phyloP scores from a whole-genome alignment of 2,329 filamentous ascomycete genomes.

The Talaromyces islandicus region DNA sequence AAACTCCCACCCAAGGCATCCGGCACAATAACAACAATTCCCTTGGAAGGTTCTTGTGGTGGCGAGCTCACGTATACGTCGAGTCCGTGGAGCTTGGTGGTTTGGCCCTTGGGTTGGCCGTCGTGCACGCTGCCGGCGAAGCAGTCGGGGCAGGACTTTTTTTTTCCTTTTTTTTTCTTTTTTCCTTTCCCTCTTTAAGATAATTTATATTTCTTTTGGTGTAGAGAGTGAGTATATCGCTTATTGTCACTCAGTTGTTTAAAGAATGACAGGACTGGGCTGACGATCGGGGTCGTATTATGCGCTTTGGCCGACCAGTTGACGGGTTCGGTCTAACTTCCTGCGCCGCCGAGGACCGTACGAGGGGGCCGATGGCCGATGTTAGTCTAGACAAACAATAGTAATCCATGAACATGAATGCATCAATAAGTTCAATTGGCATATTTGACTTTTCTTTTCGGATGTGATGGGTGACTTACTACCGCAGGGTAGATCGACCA shows the following conservation, averaged over 20 bases:
- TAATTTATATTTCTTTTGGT: not conserved
- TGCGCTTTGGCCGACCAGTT: not conserved
- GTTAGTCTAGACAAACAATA: too few species aligned
- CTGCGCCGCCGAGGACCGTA: not conserved
- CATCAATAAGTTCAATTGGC: too few species aligned
- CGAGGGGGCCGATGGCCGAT: not conserved
- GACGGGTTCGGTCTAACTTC: not conserved
- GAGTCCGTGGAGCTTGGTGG: conserved; percentile 44
- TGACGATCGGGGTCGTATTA: not conserved
- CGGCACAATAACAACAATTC: conserved; percentile 49
- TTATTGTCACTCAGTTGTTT: too few species aligned
- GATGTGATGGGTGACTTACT: too few species aligned
- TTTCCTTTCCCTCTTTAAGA: not conserved
- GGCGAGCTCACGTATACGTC: conserved; percentile 38
- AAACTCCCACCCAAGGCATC: conserved; percentile 52
- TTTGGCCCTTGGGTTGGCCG: conserved; percentile 41
- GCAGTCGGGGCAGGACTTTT: conserved; percentile 33
- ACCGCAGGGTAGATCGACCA: too few species aligned
- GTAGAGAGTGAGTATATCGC: too few species aligned
- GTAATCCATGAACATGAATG: too few species aligned
- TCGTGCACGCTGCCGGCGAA: conserved; percentile 44
- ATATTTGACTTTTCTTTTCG: too few species aligned
- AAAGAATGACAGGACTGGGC: too few species aligned
- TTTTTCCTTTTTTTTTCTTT: not conserved
- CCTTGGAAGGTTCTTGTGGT: conserved; percentile 29